Evolutionary conservation across 805 yeast species (phyloP), one percentile per base, ranked within the genome.

Genomic region (Candida taoyuanica): DNA sequence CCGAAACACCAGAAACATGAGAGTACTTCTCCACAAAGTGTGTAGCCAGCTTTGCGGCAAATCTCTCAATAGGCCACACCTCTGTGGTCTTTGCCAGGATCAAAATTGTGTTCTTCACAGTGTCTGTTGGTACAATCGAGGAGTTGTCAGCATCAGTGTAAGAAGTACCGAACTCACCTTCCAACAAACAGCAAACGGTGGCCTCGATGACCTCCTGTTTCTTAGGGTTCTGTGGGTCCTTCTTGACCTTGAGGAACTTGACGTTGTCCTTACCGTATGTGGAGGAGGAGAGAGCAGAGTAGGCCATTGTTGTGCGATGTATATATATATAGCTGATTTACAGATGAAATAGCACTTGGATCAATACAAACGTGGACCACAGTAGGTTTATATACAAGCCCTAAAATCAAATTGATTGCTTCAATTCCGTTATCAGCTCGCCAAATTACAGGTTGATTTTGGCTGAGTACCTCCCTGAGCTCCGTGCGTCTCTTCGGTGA

Each of bases 211-310:
- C 79, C 43, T 85, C 83, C 62, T 89, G 97, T 32, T 70, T 68
- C 55, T 75, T 66, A 14, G 91, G 88, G 65, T 87, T 74, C 36
- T 66, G 47, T 43, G 84, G 74, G 65, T 86, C 85, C 56, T 81
- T 84, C 64, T 78, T 81, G 52, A 88, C 95, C 65, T 88, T 89
- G 54, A 89, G 73, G 63, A 89, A 85, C 61, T 89, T 87, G 59
- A 89, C 96, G 65, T 87, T 86, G 62, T 79, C 95, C 62, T 89
- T 89, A 49, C 97, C 97, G 71, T 89, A 89, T 21, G 85, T 67
- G 19, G 94, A 81, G 8, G 68, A 58, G 28, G 65, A 48, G 35
- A 65, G 43, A 21, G 50, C 44, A 5, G 55, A 44, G 47, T 50
- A 48, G 8, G 58, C 21, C 56, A 52, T 53, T 37, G 33, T 37